These are phyloP conservation scores for Phialemoniopsis sp. DNA, from an alignment of 2,329 filamentous ascomycete genomes.

Conservation along the genomic window DNA sequence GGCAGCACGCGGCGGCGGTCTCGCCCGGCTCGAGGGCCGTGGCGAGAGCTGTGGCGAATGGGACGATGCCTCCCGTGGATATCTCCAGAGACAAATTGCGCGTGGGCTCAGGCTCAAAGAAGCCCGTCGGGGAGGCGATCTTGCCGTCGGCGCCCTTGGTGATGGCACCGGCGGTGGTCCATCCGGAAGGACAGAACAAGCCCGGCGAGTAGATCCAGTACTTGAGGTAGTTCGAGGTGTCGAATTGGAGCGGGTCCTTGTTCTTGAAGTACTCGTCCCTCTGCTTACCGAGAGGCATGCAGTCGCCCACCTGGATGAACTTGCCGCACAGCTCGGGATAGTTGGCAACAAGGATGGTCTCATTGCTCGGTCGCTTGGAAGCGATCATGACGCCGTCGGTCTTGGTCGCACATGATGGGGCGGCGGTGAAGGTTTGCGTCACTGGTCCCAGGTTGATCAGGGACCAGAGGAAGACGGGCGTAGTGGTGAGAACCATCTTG, in stretches of 20 bases:
- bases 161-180: constrained; percentile 16
- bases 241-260: not conserved
- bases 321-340: too few relatives aligned
- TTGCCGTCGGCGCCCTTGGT: constrained; percentile 1
- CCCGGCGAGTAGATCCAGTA: constrained; percentile 13
- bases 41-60: not conserved
- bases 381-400: not conserved
- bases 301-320: constrained; percentile 8
- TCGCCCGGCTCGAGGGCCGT: constrained; percentile 1
- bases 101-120: not conserved
- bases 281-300: constrained; percentile 12
- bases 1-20: constrained; percentile 1
- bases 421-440: constrained; percentile 20
- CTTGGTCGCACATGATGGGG: constrained; percentile 13
- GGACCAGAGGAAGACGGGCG: constrained; percentile 8
- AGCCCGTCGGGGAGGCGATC: constrained; percentile 3
- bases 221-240: constrained; percentile 5
- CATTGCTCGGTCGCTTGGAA: too few relatives aligned
- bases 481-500: constrained; percentile 5
- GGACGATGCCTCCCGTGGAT: not conserved
- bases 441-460: constrained; percentile 22
- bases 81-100: not conserved
- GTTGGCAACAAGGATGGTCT: too few relatives aligned
- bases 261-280: constrained; percentile 5
- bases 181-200: constrained; percentile 14